These are phyloP conservation scores for Isabelozyma rhagii DNA, from an alignment of 805 yeast species.

Conservation along the genomic window DNA sequence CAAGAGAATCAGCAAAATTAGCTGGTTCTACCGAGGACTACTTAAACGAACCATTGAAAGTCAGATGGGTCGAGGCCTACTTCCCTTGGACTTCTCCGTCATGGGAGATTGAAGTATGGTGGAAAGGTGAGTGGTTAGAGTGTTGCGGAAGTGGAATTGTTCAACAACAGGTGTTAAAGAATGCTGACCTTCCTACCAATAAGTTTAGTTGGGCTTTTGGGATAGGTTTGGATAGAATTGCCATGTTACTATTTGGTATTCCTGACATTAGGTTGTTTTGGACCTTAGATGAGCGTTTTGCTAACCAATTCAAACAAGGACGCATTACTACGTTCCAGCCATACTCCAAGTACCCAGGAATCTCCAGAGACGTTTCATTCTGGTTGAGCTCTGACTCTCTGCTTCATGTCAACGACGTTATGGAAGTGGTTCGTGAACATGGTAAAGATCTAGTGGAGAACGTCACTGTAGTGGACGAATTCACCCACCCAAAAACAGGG, in stretches of 20 bases:
- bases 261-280: conserved; percentile 95
- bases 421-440: conserved; percentile 82
- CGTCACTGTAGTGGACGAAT: conserved; percentile 77
- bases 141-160: conserved; percentile 96
- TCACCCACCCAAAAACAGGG: conserved; percentile 79
- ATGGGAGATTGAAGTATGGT: conserved; percentile 98
- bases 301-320: conserved; percentile 64
- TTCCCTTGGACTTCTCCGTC: conserved; percentile 99
- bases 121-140: conserved; percentile 98
- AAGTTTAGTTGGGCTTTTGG: conserved; percentile 98
- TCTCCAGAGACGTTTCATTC: conserved; percentile 84
- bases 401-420: conserved; percentile 84
- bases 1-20: conserved; percentile 55
- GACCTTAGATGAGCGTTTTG: conserved; percentile 79
- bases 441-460: conserved; percentile 90
- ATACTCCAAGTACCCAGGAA: conserved; percentile 87
- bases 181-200: conserved; percentile 59
- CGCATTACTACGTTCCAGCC: conserved; percentile 73
- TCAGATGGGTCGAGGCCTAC: conserved; percentile 92
- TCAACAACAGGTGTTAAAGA: conserved; percentile 68
- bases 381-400: conserved; percentile 62
- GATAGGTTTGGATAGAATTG: conserved; percentile 88
- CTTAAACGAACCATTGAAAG: conserved; percentile 70
- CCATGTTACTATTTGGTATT: conserved; percentile 91
- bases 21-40: conserved; percentile 60